phyloP scores from a whole-genome alignment of 306 rosid species.

The Dalbergia cultrata region DNA sequence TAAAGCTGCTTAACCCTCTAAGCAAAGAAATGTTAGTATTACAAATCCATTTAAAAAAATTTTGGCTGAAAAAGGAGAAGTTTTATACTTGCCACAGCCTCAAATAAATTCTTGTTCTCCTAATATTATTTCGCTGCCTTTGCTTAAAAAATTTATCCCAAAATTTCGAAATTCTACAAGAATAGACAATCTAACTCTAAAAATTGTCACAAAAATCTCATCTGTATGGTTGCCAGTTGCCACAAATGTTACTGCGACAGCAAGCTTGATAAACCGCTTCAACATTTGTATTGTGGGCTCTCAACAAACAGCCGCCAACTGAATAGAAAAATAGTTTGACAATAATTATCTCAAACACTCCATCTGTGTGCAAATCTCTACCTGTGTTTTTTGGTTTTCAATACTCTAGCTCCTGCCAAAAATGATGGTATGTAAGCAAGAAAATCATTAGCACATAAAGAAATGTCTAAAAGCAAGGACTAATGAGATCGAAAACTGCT shows the following conservation, averaged over 20 bases:
- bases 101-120: no score
- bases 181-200: neutral
- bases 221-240: conserved; percentile 10
- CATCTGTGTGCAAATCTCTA: neutral
- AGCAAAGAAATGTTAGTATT: no score
- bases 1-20: no score
- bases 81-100: no score
- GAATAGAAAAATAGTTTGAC: neutral
- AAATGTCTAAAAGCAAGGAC: neutral
- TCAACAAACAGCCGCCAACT: neutral
- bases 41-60: no score
- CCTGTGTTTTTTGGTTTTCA: conserved; percentile 33
- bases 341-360: neutral
- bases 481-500: neutral
- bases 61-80: no score
- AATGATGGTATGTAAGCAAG: neutral
- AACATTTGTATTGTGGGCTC: neutral
- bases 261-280: neutral
- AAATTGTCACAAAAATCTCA: neutral
- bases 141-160: no score
- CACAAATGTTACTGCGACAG: neutral
- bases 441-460: neutral
- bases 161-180: neutral
- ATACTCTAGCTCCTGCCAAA: conserved; percentile 43
- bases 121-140: no score